Evolutionary conservation across 2,329 filamentous ascomycete species (phyloP).

Genomic region (Verticillium dahliae): DNA sequence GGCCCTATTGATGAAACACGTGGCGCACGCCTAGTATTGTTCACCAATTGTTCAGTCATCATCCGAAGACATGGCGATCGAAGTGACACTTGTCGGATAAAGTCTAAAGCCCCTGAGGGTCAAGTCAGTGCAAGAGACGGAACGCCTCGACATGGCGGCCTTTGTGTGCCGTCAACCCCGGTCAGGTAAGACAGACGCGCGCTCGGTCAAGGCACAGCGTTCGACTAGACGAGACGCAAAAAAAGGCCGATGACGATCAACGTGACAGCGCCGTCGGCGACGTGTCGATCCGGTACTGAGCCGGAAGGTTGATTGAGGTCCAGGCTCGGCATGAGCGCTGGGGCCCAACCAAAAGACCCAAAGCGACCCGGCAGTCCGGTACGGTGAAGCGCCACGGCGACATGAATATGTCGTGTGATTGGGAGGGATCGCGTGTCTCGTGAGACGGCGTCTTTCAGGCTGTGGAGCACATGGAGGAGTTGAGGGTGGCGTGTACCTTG

Average conservation of each 20-base stretch:
- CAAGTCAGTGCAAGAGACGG: no score
- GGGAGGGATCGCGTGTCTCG: neutral
- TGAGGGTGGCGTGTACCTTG: no score
- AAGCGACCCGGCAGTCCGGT: neutral
- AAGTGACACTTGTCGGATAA: no score
- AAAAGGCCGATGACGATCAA: neutral
- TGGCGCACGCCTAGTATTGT: no score
- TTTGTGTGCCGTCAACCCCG: no score
- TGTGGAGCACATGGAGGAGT: no score
- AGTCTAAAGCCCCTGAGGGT: no score
- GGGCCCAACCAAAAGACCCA: neutral
- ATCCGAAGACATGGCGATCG: no score
- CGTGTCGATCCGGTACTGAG: neutral
- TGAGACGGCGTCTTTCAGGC: neutral
- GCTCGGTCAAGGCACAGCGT: no score
- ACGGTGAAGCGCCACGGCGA: neutral
- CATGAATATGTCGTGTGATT: neutral
- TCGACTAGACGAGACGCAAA: neutral
- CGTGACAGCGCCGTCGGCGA: neutral
- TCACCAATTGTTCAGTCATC: no score
- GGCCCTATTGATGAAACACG: neutral
- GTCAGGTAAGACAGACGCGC: no score
- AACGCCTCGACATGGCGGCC: no score
- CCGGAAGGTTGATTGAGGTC: neutral
- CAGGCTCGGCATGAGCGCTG: neutral